Percentiles rank a stretch among this genome's conserved stretches.
These are phyloP conservation scores for Amylostereum areolatum DNA, from an alignment of 1,284 basidiomycete species.

Conservation along the genomic window DNA sequence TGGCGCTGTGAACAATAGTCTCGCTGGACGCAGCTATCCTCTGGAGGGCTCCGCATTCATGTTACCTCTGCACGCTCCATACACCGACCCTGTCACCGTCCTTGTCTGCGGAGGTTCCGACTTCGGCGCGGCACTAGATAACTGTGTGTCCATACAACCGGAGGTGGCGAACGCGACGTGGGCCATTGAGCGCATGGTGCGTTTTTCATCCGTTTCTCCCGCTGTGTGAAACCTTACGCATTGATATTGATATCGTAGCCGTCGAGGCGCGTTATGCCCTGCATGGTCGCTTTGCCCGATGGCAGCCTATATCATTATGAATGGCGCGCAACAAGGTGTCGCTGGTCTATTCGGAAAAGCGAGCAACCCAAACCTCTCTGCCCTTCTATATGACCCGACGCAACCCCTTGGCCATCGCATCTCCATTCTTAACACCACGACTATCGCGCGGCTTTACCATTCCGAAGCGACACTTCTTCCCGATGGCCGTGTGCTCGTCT, in stretches of 20 bases:
- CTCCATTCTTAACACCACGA: constrained; percentile 61
- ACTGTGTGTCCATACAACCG: constrained; percentile 62
- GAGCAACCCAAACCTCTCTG: constrained; percentile 54
- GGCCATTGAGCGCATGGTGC: constrained; percentile 70
- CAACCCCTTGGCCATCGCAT: constrained; percentile 52
- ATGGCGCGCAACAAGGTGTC: constrained; percentile 60
- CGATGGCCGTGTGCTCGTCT: constrained; percentile 66
- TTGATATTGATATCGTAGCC: constrained; percentile 37
- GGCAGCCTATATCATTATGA: constrained; percentile 71
- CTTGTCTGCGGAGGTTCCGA: constrained; percentile 76
- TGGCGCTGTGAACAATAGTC: constrained; percentile 64
- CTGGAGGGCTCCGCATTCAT: constrained; percentile 66
- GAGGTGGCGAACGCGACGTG: constrained; percentile 54
- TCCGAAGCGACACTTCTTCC: constrained; percentile 63
- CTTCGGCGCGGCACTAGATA: constrained; percentile 51
- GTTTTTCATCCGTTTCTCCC: constrained; percentile 11
- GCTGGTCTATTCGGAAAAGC: constrained; percentile 67
- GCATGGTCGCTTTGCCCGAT: constrained; percentile 68
- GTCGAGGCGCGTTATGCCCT: constrained; percentile 68
- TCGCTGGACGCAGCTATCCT: constrained; percentile 72
- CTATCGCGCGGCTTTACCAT: constrained; percentile 79
- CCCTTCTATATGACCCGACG: constrained; percentile 64
- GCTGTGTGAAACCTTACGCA: too few species aligned
- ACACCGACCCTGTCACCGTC: constrained; percentile 62
- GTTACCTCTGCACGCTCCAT: constrained; percentile 64